Conservation (phyloP, 192 early-diverging fungal species). For the Coemansia sp. region DNA sequence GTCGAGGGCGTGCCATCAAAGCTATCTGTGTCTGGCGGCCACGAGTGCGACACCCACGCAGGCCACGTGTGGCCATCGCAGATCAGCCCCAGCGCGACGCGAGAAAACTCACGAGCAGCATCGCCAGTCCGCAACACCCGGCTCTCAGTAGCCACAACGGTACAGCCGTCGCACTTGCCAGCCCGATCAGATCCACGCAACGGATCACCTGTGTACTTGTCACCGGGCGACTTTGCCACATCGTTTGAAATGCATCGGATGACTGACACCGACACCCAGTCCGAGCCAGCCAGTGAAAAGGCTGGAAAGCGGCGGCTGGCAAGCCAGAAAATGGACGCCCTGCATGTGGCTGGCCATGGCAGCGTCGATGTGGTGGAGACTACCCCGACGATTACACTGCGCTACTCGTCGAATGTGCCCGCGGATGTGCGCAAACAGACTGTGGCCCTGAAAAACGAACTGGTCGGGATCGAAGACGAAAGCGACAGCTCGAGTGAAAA, state of each 20-base stretch:
- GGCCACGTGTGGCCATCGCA: constrained; percentile 54
- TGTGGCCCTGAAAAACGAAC: constrained; percentile 51
- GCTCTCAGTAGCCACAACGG: neutral
- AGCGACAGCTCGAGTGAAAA: constrained; percentile 32
- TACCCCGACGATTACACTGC: constrained; percentile 47
- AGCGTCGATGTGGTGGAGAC: constrained; percentile 49
- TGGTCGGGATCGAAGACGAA: constrained; percentile 47
- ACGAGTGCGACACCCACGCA: constrained; percentile 30
- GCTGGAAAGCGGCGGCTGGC: constrained; percentile 33
- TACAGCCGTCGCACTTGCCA: constrained; percentile 13
- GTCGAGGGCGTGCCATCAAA: constrained; percentile 35
- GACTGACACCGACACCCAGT: constrained; percentile 1
- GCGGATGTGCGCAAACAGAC: constrained; percentile 49
- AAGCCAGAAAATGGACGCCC: constrained; percentile 47
- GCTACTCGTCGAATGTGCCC: constrained; percentile 50
- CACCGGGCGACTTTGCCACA: constrained; percentile 42
- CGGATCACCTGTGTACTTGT: constrained; percentile 51
- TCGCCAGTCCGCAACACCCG: constrained; percentile 10
- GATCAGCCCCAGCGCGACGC: constrained; percentile 47
- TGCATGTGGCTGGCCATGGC: constrained; percentile 49
- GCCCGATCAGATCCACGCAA: constrained; percentile 48
- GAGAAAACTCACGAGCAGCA: constrained; percentile 34
- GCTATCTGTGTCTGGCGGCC: constrained; percentile 47
- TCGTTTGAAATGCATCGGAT: constrained; percentile 44
- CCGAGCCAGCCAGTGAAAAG: constrained; percentile 1